Base-by-base conservation (phyloP, 352 stramenopile species). In the Phytopythium helicoides region DNA sequence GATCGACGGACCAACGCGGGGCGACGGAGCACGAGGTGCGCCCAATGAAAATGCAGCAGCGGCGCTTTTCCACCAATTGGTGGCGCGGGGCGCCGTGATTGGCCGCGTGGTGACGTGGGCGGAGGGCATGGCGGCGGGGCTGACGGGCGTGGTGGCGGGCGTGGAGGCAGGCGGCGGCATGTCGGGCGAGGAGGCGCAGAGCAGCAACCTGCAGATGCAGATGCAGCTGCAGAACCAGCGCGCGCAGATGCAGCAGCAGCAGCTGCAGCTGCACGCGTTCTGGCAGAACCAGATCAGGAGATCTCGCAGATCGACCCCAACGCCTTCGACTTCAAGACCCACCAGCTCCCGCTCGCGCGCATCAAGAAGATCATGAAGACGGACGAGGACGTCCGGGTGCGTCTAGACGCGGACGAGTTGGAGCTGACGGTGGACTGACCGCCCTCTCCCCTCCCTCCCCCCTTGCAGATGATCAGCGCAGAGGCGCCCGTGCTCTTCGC, bases 331-430 rank as follows among this genome's bases (percentile, higher is more conserved):
- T 94, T 95, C 50, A 92, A 93, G 68, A 92, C 79, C 57, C 78
- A 95, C 60, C 84, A 97, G 49, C 73, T 98, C 36, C 90, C 92
- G 26, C 85, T 98, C 52, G 90, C 92, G 47, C 85, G 92, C 47
- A 97, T 98, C 59, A 98, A 97, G 76, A 97, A 96, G 61, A 98
- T 98, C 71, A 98, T 98, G 92, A 97, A 97, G 71, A 92, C 89
- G 42, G 92, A 98, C 67, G 92, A 98, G 56, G 89, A 97, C 64
- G 85, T 97, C 38, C 84, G 86, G 31, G 77, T 88, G 66, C 47
- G 56, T 54, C 19, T 39, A n/a, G n/a, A n/a, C n/a, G n/a, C n/a
- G n/a, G n/a, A n/a, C n/a, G n/a, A n/a, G n/a, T n/a, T n/a, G n/a
- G n/a, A n/a, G n/a, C n/a, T n/a, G n/a, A n/a, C n/a, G n/a, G n/a